phyloP scores from a whole-genome alignment of 768 basidiomycete genomes.

The Mycena crocata region DNA sequence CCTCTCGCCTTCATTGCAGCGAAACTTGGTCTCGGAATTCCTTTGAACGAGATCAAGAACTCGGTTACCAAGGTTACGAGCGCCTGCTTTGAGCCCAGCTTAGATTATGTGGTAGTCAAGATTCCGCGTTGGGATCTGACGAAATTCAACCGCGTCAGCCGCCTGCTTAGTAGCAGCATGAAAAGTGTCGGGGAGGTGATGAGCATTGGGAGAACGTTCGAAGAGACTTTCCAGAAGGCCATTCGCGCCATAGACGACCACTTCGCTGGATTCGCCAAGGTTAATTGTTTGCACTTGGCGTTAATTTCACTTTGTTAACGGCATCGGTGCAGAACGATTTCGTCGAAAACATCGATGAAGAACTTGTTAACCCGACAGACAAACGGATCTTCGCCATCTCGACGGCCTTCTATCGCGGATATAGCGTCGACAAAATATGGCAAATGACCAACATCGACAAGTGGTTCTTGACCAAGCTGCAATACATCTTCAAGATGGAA shows the following conservation, averaged over 20 bases:
- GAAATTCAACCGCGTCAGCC: slow-evolving; percentile 96
- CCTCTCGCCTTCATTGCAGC: slow-evolving; percentile 98
- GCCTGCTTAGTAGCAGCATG: slow-evolving; percentile 94
- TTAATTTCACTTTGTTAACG: neutral
- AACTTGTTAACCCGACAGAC: slow-evolving; percentile 94
- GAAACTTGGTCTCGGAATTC: slow-evolving; percentile 96
- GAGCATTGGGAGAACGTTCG: slow-evolving; percentile 98
- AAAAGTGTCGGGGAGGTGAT: slow-evolving; percentile 99
- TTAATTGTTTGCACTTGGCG: slow-evolving; percentile 32
- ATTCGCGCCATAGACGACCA: slow-evolving; percentile 96
- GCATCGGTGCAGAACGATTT: slow-evolving; percentile 74
- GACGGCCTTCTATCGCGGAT: slow-evolving; percentile 91
- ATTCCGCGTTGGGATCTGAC: slow-evolving; percentile 99
- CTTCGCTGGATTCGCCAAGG: slow-evolving; percentile 93
- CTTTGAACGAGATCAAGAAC: slow-evolving; percentile 98
- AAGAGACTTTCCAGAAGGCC: slow-evolving; percentile 99
- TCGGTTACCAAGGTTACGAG: slow-evolving; percentile 96
- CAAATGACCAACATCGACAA: slow-evolving; percentile 98
- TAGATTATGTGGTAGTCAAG: slow-evolving; percentile 98
- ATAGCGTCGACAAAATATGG: slow-evolving; percentile 96
- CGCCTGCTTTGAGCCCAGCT: slow-evolving; percentile 97
- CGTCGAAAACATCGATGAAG: slow-evolving; percentile 92
- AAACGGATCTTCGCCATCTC: slow-evolving; percentile 98
- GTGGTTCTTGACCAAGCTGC: slow-evolving; percentile 95
- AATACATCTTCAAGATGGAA: slow-evolving; percentile 88